Evolutionary conservation across 495 filamentous ascomycete species (phyloP).

Genomic region (Evernia prunastri): DNA sequence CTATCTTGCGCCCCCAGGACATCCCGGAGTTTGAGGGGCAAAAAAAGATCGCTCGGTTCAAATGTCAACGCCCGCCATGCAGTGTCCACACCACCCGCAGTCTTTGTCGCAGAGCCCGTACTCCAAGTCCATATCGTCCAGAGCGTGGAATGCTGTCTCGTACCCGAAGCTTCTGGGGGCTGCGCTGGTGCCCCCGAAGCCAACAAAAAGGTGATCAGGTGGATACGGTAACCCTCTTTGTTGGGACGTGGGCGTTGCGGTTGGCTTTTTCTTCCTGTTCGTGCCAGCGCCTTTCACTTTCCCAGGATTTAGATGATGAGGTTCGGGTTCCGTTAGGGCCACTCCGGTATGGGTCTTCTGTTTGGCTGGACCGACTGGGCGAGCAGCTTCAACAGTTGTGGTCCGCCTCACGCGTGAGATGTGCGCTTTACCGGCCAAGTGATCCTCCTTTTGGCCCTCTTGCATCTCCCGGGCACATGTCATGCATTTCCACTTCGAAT

Average conservation of each 20-base stretch:
- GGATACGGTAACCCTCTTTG: not conserved
- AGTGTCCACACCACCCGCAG: slow-evolving; percentile 22
- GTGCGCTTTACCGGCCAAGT: slow-evolving; percentile 19
- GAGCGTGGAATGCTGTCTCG: not conserved
- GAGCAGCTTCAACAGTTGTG: not conserved
- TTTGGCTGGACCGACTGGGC: slow-evolving; percentile 3
- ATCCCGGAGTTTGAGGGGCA: no score
- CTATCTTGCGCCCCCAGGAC: no score
- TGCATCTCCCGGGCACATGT: slow-evolving; percentile 17
- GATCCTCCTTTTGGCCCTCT: slow-evolving; percentile 6
- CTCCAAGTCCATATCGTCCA: not conserved
- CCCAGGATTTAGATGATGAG: not conserved
- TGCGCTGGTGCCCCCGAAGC: not conserved
- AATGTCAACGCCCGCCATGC: slow-evolving; percentile 17
- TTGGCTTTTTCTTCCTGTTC: not conserved
- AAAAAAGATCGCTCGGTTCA: no score
- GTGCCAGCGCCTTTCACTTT: not conserved
- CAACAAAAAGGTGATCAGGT: slow-evolving; percentile 3
- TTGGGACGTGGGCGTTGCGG: not conserved
- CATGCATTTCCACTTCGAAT: slow-evolving; percentile 12
- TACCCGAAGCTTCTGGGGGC: not conserved
- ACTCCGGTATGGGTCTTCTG: not conserved
- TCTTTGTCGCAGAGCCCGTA: slow-evolving; percentile 21
- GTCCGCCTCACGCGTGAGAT: slow-evolving; percentile 15
- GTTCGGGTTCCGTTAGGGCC: not conserved